phyloP scores from a whole-genome alignment of 495 filamentous ascomycete species.

The Opeltia flavorubescens region DNA sequence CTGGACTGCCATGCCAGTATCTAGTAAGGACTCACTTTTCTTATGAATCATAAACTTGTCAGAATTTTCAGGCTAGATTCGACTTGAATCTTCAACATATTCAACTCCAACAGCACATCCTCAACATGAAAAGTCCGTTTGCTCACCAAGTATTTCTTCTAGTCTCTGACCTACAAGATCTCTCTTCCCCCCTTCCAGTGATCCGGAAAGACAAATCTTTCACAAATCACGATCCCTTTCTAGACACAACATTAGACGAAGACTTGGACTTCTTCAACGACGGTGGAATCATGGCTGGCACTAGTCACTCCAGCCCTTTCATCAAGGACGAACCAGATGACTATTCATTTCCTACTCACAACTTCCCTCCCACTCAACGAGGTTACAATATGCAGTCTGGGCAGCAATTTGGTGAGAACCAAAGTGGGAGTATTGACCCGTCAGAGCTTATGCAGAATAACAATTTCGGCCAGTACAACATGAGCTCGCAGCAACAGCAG shows the following conservation, averaged over 20 bases:
- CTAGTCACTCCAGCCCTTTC: constrained; percentile 43
- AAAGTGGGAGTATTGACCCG: constrained; percentile 61
- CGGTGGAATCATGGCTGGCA: constrained; percentile 25
- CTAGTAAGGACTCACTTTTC: constrained; percentile 10
- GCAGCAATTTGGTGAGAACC: constrained; percentile 47
- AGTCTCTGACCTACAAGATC: constrained; percentile 13
- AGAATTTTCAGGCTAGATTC: background rate
- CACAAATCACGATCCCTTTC: constrained; percentile 21
- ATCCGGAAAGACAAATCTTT: constrained; percentile 17
- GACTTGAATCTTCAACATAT: background rate
- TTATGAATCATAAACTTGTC: background rate
- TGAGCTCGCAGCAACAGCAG: constrained; percentile 36
- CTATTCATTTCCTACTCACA: constrained; percentile 37
- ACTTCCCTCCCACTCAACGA: constrained; percentile 41
- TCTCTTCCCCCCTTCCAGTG: constrained; percentile 15
- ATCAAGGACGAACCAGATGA: constrained; percentile 72
- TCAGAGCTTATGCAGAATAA: constrained; percentile 62
- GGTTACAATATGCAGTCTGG: constrained; percentile 44
- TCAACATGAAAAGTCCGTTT: background rate
- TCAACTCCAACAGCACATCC: background rate
- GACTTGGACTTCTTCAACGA: constrained; percentile 23
- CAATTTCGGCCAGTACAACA: constrained; percentile 31
- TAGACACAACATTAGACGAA: constrained; percentile 23
- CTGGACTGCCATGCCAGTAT: constrained; percentile 16
- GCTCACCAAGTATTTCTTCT: constrained; percentile 4